Evolutionary conservation across 805 yeast species (phyloP).

Genomic region (Kuraishia piskuri): DNA sequence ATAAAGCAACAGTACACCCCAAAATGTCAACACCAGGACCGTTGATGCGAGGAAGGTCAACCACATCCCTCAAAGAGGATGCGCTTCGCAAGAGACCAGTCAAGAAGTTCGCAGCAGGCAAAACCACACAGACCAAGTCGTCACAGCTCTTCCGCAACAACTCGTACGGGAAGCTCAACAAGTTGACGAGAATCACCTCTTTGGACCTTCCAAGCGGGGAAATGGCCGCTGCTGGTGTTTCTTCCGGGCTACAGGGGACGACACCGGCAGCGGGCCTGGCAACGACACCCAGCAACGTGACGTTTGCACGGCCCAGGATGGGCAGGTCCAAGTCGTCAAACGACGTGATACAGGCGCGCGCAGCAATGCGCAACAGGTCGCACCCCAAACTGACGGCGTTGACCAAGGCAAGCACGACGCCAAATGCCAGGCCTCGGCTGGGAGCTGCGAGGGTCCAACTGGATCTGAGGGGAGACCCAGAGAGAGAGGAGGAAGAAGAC

Average conservation of each 20-base stretch:
- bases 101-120: slow-evolving; percentile 26
- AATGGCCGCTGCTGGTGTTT: too few species aligned
- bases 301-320: slow-evolving; percentile 15
- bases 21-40: slow-evolving; percentile 2
- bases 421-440: background rate
- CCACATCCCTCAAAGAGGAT: slow-evolving; percentile 17
- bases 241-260: too few species aligned
- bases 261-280: background rate
- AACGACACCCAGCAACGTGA: background rate
- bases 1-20: background rate
- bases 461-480: slow-evolving; percentile 16
- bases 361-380: slow-evolving; percentile 2
- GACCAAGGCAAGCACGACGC: background rate
- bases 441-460: slow-evolving; percentile 4
- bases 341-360: slow-evolving; percentile 18
- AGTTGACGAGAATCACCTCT: slow-evolving; percentile 21
- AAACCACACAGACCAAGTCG: slow-evolving; percentile 12
- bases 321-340: slow-evolving; percentile 23
- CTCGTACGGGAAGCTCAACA: slow-evolving; percentile 26
- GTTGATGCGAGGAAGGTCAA: slow-evolving; percentile 16
- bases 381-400: background rate
- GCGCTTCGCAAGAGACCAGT: slow-evolving; percentile 13
- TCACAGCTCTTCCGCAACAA: slow-evolving; percentile 14
- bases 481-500: slow-evolving; percentile 6
- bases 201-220: slow-evolving; percentile 9